Base-by-base conservation (phyloP, 768 basidiomycete species). In the Astraeus odoratus region DNA sequence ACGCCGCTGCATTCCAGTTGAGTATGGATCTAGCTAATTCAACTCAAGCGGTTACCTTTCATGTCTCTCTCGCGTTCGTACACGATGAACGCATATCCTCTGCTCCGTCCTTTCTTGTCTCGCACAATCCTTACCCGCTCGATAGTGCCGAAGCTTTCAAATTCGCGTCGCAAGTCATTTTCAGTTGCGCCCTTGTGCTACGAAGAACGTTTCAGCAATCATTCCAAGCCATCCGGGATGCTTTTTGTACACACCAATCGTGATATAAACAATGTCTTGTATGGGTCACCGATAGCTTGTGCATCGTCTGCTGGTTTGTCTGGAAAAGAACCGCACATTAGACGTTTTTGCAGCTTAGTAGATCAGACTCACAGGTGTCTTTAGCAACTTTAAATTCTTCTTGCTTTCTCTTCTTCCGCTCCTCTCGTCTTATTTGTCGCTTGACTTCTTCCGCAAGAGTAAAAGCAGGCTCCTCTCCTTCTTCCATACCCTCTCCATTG, bases 31-130 rank as follows among this genome's bases (percentile, higher is more conserved):
- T 46, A 46, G 35, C 46, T 42, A 38, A 41, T 37, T 22, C 40
- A 49, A 16, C 26, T 41, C 55, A 31, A 9, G 13, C 24, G 26
- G 13, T 41, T 63, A 94, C 94, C 94, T 79, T 98, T 98, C 96
- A 99, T 99, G 63, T 99, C 96, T 47, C 94, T 81, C 68, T 98
- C 96, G 24, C 96, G 81, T 62, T 99, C 96, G 54, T 91, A 99
- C 15, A 99, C 93, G 51, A 99, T 76, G 67, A 99, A 99, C 18
- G 95, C 95, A 63, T 97, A 98, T 12, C 93, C 92, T 51, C 86
- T 73, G 58, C 86, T 80, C 47, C 90, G 86, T 40, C 76, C 79
- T 59, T 93, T 93, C 64, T 86, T 81, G 73, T 96, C 90, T 26
- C 85, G 80, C 9, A 97, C 94, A 43, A 99, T 88, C 50, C 92